Conservation (phyloP, 2,329 filamentous ascomycete genomes). For the Rasamsonia emersonii region DNA sequence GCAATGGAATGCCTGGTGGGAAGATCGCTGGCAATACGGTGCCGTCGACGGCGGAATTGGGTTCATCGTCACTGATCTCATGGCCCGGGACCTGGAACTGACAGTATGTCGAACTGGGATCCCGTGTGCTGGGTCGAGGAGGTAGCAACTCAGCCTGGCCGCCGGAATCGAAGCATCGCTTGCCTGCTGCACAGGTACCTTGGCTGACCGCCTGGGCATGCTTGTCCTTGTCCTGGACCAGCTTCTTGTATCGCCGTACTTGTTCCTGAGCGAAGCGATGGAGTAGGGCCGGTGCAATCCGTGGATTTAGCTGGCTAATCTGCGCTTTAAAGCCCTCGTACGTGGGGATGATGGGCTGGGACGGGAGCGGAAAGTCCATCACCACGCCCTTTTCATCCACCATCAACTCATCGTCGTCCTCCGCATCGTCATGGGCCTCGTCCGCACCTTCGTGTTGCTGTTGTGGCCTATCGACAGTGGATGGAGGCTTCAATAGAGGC, state of each 20-base stretch:
- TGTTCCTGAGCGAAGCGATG: conserved; percentile 80
- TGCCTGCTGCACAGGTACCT: conserved; percentile 51
- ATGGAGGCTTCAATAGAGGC: conserved; percentile 26
- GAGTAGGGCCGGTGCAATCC: conserved; percentile 58
- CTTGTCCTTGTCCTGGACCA: conserved; percentile 61
- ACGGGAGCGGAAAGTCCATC: conserved; percentile 53
- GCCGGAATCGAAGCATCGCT: conserved; percentile 57
- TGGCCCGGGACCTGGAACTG: conserved; percentile 49
- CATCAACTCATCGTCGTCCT: conserved; percentile 52
- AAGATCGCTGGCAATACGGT: conserved; percentile 65
- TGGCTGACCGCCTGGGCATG: conserved; percentile 55
- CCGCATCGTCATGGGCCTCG: conserved; percentile 44
- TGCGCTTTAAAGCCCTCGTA: conserved; percentile 69
- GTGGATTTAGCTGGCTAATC: conserved; percentile 65
- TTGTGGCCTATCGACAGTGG: conserved; percentile 12
- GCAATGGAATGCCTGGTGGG: conserved; percentile 70
- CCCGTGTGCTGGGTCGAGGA: conserved; percentile 43
- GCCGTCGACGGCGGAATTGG: conserved; percentile 58
- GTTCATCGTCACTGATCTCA: conserved; percentile 49
- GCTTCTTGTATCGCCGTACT: conserved; percentile 64
- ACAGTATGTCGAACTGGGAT: conserved; percentile 47
- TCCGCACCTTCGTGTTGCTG: conserved; percentile 3
- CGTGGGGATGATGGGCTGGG: conserved; percentile 62
- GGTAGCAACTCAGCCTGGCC: conserved; percentile 58
- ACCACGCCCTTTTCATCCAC: conserved; percentile 53